These are phyloP conservation scores for Tolypocladium paradoxum DNA, from an alignment of 2,329 filamentous ascomycete genomes.

Conservation along the genomic window DNA sequence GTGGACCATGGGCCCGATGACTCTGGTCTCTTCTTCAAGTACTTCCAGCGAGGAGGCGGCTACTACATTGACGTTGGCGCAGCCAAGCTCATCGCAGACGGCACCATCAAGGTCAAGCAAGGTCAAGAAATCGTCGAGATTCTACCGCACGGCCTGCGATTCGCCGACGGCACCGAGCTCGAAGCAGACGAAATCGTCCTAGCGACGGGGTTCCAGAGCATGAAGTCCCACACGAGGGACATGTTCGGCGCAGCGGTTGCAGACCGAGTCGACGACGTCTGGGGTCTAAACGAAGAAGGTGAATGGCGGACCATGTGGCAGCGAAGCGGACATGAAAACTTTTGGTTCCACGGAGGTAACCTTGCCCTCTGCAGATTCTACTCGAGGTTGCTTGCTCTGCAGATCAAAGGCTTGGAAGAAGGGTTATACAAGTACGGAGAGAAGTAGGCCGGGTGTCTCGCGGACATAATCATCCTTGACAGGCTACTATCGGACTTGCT, in stretches of 20 bases:
- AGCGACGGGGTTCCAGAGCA: slow-evolving; percentile 57
- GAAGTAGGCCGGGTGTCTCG: slow-evolving; percentile 11
- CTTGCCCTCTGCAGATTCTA: slow-evolving; percentile 51
- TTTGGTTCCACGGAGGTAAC: slow-evolving; percentile 59
- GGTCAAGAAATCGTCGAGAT: slow-evolving; percentile 44
- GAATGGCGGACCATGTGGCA: slow-evolving; percentile 50
- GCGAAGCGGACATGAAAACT: slow-evolving; percentile 48
- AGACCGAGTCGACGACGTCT: slow-evolving; percentile 45
- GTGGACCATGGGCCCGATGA: slow-evolving; percentile 46
- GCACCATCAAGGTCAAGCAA: slow-evolving; percentile 52
- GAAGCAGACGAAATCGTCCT: slow-evolving; percentile 54
- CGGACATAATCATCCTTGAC: no score
- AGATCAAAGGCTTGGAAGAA: slow-evolving; percentile 37
- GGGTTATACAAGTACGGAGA: slow-evolving; percentile 24
- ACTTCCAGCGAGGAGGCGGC: slow-evolving; percentile 54
- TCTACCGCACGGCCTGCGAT: slow-evolving; percentile 29
- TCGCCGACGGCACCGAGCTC: slow-evolving; percentile 44
- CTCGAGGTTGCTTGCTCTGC: slow-evolving; percentile 41
- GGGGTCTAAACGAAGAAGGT: slow-evolving; percentile 48
- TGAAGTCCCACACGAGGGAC: slow-evolving; percentile 49
- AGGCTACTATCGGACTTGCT: no score
- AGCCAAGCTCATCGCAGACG: slow-evolving; percentile 49
- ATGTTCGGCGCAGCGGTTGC: slow-evolving; percentile 53
- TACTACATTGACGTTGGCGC: slow-evolving; percentile 63
- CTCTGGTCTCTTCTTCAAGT: slow-evolving; percentile 49